phyloP scores from a whole-genome alignment of 192 early-diverging fungal species.

The Coemansia javaensis region DNA sequence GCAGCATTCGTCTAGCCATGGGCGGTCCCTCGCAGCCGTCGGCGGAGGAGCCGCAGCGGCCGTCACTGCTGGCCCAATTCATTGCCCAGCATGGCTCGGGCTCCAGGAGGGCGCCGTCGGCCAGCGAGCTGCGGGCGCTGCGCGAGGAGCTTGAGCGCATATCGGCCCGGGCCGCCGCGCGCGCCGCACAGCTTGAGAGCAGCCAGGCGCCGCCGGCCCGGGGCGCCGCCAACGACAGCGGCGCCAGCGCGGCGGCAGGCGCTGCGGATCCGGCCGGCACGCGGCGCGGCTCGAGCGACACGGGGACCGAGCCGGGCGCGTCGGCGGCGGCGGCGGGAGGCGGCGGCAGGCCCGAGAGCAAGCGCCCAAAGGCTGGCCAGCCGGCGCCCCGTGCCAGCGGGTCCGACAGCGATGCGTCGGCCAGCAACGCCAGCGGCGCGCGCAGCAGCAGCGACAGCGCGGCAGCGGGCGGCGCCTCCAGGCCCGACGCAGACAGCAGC shows the following conservation, averaged over 20 bases:
- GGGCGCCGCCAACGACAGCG: not conserved
- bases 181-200: slow-evolving; percentile 17
- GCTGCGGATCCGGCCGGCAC: too few species aligned
- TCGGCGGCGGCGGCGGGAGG: not conserved
- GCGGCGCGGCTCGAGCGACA: not conserved
- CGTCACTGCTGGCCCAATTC: slow-evolving; percentile 23
- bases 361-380: slow-evolving; percentile 17
- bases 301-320: not conserved
- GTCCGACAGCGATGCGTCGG: slow-evolving; percentile 40
- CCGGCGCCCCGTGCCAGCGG: slow-evolving; percentile 4
- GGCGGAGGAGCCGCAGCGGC: slow-evolving; percentile 26
- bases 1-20: too few species aligned
- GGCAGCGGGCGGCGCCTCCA: not conserved
- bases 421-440: slow-evolving; percentile 7
- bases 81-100: slow-evolving; percentile 6
- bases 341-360: slow-evolving; percentile 18
- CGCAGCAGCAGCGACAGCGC: slow-evolving; percentile 1
- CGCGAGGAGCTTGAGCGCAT: slow-evolving; percentile 35
- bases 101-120: slow-evolving; percentile 7
- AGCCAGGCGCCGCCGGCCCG: not conserved
- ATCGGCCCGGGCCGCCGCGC: slow-evolving; percentile 12
- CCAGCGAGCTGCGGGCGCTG: slow-evolving; percentile 29
- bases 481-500: not conserved
- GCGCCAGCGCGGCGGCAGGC: not conserved
- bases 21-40: slow-evolving; percentile 9